Evolutionary conservation across 2,329 filamentous ascomycete species (phyloP), one percentile per base, ranked within the genome.

Genomic region (Exophiala calicioides): DNA sequence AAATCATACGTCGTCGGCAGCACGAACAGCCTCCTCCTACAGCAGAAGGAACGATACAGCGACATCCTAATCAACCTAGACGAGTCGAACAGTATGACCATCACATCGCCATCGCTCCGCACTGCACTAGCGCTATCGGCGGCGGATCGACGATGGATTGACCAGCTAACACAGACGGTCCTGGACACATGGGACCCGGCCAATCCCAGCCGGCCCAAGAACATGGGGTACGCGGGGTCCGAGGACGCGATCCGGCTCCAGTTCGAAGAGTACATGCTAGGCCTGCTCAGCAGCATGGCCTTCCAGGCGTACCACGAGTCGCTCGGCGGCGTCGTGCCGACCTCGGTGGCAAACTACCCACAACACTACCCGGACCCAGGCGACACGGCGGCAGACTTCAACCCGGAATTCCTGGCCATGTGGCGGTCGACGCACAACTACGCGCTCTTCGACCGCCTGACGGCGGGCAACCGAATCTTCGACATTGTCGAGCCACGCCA

Each of bases 1-100:
- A 97, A 95, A 70, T 96, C 91, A 1, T 98, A 97, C 62, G 86
- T 98, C 43, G 90, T 98, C 47, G 93, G 93, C 54, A 96, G 90
- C 57, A 98, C 93, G 27, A 98, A 98, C 66, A 95, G 90, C 4
- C 76, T 98, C 18, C 77, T 98, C 24, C 73, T 98, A 8, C 90
- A 96, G 62, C 93, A 98, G 65, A 94, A 84, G 66, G 91, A 98
- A 64, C 83, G 90, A 33, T 97, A 98, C 66, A 95, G 90, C 66
- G 93, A 98, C 62, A 89, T 97, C 26, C 77, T 98, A 50, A 90
- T 98, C 64, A 96, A 98, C 72, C 82, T 98, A 15, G 93, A 98
- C 65, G 81, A 54, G 24, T 47, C 52, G 7, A 52, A 86, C 57
- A 86, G 81, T 2, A 83, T 97, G 58, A 91, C 82, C 60, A 88